Percentiles rank a stretch among this genome's conserved stretches.
phyloP scores from a whole-genome alignment of 2,329 filamentous ascomycete species.

The Fusarium redolens region DNA sequence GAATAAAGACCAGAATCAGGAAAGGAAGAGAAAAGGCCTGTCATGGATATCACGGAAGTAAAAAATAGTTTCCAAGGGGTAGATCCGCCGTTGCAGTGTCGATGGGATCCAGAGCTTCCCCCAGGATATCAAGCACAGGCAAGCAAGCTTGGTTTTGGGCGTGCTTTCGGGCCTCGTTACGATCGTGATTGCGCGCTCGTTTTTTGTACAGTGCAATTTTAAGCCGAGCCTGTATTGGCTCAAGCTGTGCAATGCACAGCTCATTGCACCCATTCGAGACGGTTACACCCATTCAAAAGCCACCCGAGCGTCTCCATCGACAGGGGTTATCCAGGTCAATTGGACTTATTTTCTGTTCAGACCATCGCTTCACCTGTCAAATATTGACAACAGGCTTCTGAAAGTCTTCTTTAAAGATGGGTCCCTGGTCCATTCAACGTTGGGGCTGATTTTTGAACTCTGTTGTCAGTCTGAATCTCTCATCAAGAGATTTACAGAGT shows the following conservation, averaged over 20 bases:
- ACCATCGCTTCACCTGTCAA: constrained; percentile 21
- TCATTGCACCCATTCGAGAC: constrained; percentile 27
- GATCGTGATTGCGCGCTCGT: constrained; percentile 30
- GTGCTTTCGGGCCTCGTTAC: constrained; percentile 17
- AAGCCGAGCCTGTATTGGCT: constrained; percentile 32
- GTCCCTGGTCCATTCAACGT: constrained; percentile 7
- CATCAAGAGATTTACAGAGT: neutral
- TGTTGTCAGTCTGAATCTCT: constrained; percentile 5
- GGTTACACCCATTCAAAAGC: constrained; percentile 27
- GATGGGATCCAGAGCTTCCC: constrained; percentile 25
- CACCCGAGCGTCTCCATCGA: constrained; percentile 26
- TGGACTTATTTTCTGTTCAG: constrained; percentile 17
- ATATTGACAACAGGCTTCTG: constrained; percentile 6
- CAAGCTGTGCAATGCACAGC: constrained; percentile 34
- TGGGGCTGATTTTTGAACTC: neutral
- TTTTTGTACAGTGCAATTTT: constrained; percentile 31
- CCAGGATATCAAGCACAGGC: constrained; percentile 17
- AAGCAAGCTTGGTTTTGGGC: constrained; percentile 12
- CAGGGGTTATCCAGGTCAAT: constrained; percentile 34
- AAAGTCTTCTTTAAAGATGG: constrained; percentile 9
- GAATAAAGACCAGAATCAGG: constrained; percentile 6
- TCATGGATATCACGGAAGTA: constrained; percentile 6
- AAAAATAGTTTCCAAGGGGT: constrained; percentile 12
- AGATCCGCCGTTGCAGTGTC: constrained; percentile 29
- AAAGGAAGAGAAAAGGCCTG: constrained; percentile 3